Evolutionary conservation across 257 asterid species (phyloP).

Genomic region (Buddleja alternifolia): DNA sequence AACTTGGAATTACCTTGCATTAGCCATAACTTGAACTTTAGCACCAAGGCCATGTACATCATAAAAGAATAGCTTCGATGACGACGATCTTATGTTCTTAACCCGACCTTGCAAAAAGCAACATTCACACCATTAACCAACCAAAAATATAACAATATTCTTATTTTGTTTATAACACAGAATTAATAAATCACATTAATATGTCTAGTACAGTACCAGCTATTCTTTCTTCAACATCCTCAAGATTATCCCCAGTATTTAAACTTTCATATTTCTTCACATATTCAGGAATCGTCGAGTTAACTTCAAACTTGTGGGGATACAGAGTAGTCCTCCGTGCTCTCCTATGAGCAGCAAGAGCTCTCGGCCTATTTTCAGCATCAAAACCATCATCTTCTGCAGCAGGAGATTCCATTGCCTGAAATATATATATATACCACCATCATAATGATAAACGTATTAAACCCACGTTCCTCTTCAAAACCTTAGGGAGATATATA

Average conservation of each 20-base stretch:
- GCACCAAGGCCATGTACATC: slow-evolving; percentile 82
- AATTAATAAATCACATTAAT: background rate
- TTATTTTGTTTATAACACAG: background rate
- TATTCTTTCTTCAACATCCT: slow-evolving; percentile 68
- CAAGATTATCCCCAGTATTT: slow-evolving; percentile 63
- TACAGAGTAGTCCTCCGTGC: slow-evolving; percentile 66
- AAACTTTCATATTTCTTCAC: slow-evolving; percentile 53
- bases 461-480: too few species aligned
- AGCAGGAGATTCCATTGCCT: slow-evolving; percentile 51
- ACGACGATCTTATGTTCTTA: slow-evolving; percentile 74
- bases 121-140: slow-evolving; percentile 1
- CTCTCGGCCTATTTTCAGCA: slow-evolving; percentile 73
- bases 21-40: slow-evolving; percentile 87
- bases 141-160: slow-evolving; percentile 8
- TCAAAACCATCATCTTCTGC: slow-evolving; percentile 78
- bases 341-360: slow-evolving; percentile 62
- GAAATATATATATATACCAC: slow-evolving; percentile 28
- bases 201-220: slow-evolving; percentile 52
- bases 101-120: slow-evolving; percentile 58
- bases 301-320: slow-evolving; percentile 71
- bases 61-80: slow-evolving; percentile 77
- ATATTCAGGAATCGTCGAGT: slow-evolving; percentile 58
- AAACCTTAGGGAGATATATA: too few species aligned
- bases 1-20: slow-evolving; percentile 59
- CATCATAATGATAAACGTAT: slow-evolving; percentile 9